Evolutionary conservation across 345 rosid genomes (phyloP).

Genomic region (Atalantia buxifolia): DNA sequence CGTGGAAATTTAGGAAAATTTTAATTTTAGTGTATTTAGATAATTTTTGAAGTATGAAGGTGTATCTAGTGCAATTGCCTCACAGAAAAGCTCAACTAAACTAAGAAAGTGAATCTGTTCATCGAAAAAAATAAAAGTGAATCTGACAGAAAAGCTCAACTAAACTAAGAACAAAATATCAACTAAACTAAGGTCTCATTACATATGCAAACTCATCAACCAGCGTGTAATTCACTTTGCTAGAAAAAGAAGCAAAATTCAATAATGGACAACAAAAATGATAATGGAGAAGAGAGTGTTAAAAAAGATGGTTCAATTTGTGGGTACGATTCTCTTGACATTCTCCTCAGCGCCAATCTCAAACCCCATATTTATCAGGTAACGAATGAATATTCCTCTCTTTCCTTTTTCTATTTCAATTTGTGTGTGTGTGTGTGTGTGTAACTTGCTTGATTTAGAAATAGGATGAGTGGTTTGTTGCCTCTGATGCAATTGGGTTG

Average conservation of each 20-base stretch:
- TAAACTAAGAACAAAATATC: too few relatives aligned
- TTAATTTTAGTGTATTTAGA: too few relatives aligned
- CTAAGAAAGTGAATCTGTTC: too few relatives aligned
- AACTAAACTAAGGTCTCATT: neutral
- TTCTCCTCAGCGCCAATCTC: slow-evolving; percentile 70
- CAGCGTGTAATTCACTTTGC: neutral
- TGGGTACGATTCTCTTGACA: slow-evolving; percentile 77
- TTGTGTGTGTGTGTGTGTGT: neutral
- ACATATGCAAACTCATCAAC: neutral
- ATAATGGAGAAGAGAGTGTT: slow-evolving; percentile 25
- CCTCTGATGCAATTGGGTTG: neutral
- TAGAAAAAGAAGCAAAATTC: neutral
- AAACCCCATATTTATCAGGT: slow-evolving; percentile 79
- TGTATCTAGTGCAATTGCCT: too few relatives aligned
- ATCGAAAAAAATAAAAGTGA: too few relatives aligned
- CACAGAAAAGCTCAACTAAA: too few relatives aligned
- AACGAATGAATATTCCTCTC: neutral
- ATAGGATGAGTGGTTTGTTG: neutral
- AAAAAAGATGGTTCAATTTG: slow-evolving; percentile 57
- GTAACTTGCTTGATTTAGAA: neutral
- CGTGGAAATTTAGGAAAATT: too few relatives aligned
- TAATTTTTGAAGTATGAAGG: too few relatives aligned
- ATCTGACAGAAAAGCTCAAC: neutral
- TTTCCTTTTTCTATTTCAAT: too few relatives aligned
- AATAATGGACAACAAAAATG: slow-evolving; percentile 20